These are phyloP conservation scores for Cavenderia fasciculata DNA, from an alignment of 78 protist genomes.

Conservation along the genomic window DNA sequence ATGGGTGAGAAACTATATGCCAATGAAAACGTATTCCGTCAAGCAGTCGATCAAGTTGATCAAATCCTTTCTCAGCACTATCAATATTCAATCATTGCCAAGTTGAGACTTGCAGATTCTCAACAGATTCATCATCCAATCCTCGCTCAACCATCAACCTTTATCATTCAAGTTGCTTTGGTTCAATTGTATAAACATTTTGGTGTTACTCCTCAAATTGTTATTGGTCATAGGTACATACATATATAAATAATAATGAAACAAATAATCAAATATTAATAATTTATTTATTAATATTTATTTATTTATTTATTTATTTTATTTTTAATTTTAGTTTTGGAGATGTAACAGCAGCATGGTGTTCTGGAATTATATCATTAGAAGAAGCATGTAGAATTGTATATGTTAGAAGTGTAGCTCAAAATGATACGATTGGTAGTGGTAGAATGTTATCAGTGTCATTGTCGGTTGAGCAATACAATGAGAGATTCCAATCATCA, in stretches of 20 bases:
- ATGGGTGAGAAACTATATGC: constrained; percentile 31
- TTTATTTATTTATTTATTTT: background rate
- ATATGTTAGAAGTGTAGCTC: background rate
- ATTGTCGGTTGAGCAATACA: background rate
- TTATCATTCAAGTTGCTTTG: constrained; percentile 14
- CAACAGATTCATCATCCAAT: constrained; percentile 27
- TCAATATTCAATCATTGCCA: constrained; percentile 14
- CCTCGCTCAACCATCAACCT: constrained; percentile 11
- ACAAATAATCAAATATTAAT: background rate
- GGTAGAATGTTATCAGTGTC: constrained; percentile 30
- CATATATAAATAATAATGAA: background rate
- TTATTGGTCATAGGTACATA: constrained; percentile 39
- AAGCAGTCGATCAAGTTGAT: background rate
- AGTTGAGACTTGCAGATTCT: background rate
- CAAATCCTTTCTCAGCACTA: background rate
- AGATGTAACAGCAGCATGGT: constrained; percentile 6
- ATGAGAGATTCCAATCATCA: background rate
- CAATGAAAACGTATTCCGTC: background rate
- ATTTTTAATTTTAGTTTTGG: constrained; percentile 13
- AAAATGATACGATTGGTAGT: constrained; percentile 22
- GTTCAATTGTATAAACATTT: constrained; percentile 24
- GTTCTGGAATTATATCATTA: constrained; percentile 8
- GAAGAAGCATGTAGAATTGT: background rate
- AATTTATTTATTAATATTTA: background rate
- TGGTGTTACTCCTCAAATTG: background rate